phyloP scores from a whole-genome alignment of 805 yeast genomes.

The Kazachstania psychrophila region DNA sequence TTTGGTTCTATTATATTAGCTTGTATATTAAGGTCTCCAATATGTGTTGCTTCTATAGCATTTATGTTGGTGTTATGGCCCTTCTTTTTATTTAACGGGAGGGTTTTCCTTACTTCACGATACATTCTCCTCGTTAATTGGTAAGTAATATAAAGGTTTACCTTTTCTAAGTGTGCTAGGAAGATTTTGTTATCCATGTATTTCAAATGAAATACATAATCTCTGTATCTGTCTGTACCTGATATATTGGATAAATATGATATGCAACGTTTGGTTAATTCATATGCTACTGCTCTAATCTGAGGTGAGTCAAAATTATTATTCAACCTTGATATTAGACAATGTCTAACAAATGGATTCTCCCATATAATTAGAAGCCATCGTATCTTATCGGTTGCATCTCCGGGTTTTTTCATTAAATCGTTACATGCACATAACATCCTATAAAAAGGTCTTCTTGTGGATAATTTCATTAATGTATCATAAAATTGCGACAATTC shows the following conservation, averaged over 20 bases:
- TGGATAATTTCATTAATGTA: slow-evolving; percentile 42
- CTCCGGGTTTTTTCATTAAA: slow-evolving; percentile 42
- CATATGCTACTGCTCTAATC: slow-evolving; percentile 51
- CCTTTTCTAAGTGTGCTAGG: slow-evolving; percentile 46
- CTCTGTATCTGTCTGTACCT: slow-evolving; percentile 2
- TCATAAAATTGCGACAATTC: slow-evolving; percentile 41
- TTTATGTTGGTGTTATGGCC: neutral
- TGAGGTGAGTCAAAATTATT: slow-evolving; percentile 37
- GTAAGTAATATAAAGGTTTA: slow-evolving; percentile 72
- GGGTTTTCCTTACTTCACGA: slow-evolving; percentile 4
- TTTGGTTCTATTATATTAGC: no score
- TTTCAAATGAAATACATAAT: slow-evolving; percentile 10
- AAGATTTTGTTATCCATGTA: slow-evolving; percentile 34
- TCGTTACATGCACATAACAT: slow-evolving; percentile 45
- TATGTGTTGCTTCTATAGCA: neutral
- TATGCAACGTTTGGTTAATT: slow-evolving; percentile 55
- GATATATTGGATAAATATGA: slow-evolving; percentile 51
- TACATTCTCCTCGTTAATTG: slow-evolving; percentile 48
- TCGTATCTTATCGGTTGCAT: slow-evolving; percentile 27
- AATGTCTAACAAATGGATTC: slow-evolving; percentile 50
- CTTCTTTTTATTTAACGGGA: neutral
- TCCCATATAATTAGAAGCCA: slow-evolving; percentile 63
- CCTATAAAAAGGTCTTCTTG: slow-evolving; percentile 49
- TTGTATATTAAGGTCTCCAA: neutral
- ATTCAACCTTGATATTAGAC: slow-evolving; percentile 30